These are phyloP conservation scores for Apiospora kogelbergensis DNA, from an alignment of 2,329 filamentous ascomycete species.

Conservation along the genomic window DNA sequence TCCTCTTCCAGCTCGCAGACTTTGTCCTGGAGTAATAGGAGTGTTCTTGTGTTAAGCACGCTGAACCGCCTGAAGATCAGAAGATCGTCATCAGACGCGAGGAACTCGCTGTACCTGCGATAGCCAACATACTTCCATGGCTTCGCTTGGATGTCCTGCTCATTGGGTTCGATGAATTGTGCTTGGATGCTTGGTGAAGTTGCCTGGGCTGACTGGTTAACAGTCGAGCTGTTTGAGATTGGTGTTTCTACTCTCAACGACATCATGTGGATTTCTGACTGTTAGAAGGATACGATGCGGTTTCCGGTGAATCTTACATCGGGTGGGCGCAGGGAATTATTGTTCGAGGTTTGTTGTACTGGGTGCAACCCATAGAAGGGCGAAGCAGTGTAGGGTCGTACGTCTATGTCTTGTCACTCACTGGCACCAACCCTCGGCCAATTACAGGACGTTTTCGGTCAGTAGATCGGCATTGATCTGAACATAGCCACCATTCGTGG, in stretches of 20 bases:
- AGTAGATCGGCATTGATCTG: background rate
- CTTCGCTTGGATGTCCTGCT: conserved; percentile 18
- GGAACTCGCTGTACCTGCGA: conserved; percentile 26
- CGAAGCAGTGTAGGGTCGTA: too few species aligned
- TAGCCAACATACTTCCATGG: conserved; percentile 34
- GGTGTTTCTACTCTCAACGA: background rate
- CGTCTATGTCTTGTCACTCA: too few species aligned
- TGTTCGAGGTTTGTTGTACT: too few species aligned
- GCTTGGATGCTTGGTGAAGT: background rate
- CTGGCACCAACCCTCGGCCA: too few species aligned
- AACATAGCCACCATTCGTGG: too few species aligned
- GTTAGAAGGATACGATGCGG: background rate
- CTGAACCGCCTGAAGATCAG: conserved; percentile 34
- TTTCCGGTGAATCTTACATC: background rate
- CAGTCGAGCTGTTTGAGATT: background rate
- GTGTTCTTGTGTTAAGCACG: conserved; percentile 28
- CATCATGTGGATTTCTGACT: background rate
- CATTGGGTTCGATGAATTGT: background rate
- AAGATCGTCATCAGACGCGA: conserved; percentile 32
- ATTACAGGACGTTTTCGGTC: too few species aligned
- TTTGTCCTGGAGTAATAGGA: conserved; percentile 34
- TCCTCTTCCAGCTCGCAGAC: conserved; percentile 30
- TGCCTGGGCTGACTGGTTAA: background rate
- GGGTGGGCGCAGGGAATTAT: too few species aligned
- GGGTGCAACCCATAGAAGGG: too few species aligned